phyloP scores from a whole-genome alignment of 352 stramenopile genomes.

The Halophytophthora batemanensis region DNA sequence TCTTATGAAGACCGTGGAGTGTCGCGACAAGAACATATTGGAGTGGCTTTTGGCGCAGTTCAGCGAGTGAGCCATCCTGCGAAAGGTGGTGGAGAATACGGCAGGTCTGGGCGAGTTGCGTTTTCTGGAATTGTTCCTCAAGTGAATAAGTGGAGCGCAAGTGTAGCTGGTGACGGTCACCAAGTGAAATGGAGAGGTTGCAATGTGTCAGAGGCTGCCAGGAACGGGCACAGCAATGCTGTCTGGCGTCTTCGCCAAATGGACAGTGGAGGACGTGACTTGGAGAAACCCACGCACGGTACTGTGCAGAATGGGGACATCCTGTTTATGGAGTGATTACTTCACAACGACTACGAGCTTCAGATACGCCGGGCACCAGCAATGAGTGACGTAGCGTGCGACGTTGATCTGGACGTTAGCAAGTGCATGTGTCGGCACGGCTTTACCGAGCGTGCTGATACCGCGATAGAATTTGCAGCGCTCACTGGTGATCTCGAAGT shows the following conservation, averaged over 20 bases:
- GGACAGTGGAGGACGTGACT: background rate
- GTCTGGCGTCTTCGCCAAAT: background rate
- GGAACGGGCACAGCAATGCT: background rate
- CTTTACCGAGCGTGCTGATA: too few species aligned
- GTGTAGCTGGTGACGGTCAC: background rate
- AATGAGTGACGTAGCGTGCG: too few species aligned
- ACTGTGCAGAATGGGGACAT: background rate
- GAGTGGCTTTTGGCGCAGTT: background rate
- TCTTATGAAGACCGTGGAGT: background rate
- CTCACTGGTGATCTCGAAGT: too few species aligned
- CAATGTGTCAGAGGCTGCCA: too few species aligned
- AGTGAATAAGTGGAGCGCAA: background rate
- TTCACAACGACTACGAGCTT: too few species aligned
- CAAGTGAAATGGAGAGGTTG: too few species aligned
- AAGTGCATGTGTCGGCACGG: too few species aligned
- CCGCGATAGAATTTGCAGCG: too few species aligned
- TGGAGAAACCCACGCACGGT: background rate
- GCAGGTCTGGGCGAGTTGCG: background rate
- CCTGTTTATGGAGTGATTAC: background rate
- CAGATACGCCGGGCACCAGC: too few species aligned
- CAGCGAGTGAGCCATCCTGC: background rate
- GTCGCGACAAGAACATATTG: background rate
- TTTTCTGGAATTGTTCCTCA: background rate
- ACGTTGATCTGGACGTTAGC: too few species aligned
- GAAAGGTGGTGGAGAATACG: background rate